phyloP scores from a whole-genome alignment of 129 eudicot genomes.

The Dittrichia graveolens region DNA sequence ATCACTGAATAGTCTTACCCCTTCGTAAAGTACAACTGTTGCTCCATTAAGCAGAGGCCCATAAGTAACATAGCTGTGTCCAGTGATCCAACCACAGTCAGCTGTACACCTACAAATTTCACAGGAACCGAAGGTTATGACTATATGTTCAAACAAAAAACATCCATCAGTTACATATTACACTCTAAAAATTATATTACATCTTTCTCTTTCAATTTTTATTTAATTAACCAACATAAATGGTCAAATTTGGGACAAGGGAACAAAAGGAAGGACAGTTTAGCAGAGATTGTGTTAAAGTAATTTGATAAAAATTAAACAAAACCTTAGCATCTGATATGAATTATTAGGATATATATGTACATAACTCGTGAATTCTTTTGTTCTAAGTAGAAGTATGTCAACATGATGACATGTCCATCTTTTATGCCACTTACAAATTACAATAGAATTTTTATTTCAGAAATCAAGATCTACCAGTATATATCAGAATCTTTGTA shows the following conservation, averaged over 20 bases:
- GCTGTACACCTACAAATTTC: slow-evolving; percentile 80
- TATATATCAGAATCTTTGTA: slow-evolving; percentile 81
- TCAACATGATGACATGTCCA: slow-evolving; percentile 9
- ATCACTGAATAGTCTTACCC: slow-evolving; percentile 55
- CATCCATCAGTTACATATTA: slow-evolving; percentile 14
- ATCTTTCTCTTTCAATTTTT: background rate
- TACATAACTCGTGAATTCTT: background rate
- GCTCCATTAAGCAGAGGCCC: slow-evolving; percentile 99
- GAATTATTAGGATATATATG: background rate
- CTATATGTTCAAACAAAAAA: slow-evolving; percentile 12
- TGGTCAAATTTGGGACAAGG: slow-evolving; percentile 4
- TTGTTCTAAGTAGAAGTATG: slow-evolving; percentile 6
- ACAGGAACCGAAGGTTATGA: slow-evolving; percentile 14
- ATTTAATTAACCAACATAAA: slow-evolving; percentile 1
- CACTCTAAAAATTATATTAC: slow-evolving; percentile 9
- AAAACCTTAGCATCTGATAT: background rate
- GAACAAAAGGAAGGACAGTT: background rate
- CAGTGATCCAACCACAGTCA: slow-evolving; percentile 99
- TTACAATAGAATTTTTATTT: background rate
- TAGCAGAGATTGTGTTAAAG: background rate
- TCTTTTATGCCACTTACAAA: background rate
- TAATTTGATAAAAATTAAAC: slow-evolving; percentile 9
- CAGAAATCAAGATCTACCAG: slow-evolving; percentile 55
- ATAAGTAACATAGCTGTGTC: slow-evolving; percentile 98
- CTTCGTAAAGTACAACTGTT: slow-evolving; percentile 79